A percentile compares a stretch with the other conserved stretches of the same genome.
These are phyloP conservation scores for Ceratobasidium sp. DNA, from an alignment of 1,284 basidiomycete genomes.

Conservation along the genomic window DNA sequence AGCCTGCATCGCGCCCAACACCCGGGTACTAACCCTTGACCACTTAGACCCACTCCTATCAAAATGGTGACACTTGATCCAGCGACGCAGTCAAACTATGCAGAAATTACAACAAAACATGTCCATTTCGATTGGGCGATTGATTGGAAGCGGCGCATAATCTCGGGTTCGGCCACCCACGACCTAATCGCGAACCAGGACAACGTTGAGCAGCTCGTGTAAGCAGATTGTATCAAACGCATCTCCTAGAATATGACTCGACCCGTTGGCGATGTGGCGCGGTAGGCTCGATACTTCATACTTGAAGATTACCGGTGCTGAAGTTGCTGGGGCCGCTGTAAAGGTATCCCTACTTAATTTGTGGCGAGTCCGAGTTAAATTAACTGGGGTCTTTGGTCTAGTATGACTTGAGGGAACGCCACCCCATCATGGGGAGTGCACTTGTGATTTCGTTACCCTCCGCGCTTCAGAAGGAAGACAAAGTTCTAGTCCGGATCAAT, in stretches of 20 bases:
- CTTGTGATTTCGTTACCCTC: conserved; percentile 61
- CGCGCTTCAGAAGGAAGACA: conserved; percentile 54
- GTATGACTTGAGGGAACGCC: conserved; percentile 61
- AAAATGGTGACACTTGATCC: conserved; percentile 57
- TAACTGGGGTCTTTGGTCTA: conserved; percentile 46
- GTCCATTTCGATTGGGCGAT: conserved; percentile 81
- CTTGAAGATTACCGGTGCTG: conserved; percentile 67
- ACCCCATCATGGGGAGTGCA: conserved; percentile 74
- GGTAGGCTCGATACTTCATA: conserved; percentile 80
- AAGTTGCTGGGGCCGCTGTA: conserved; percentile 59
- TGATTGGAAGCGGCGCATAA: conserved; percentile 71
- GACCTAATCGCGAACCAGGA: conserved; percentile 64
- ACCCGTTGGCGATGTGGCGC: conserved; percentile 16
- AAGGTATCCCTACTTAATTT: conserved; percentile 53
- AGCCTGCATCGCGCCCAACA: not conserved
- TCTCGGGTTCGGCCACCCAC: conserved; percentile 78
- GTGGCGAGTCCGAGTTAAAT: conserved; percentile 20
- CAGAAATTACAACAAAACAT: conserved; percentile 68
- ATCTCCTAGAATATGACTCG: conserved; percentile 30
- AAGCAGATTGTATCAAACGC: conserved; percentile 47
- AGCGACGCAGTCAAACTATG: conserved; percentile 81
- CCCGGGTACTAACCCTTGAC: not conserved
- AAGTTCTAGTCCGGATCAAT: conserved; percentile 62
- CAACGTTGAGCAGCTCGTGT: conserved; percentile 70
- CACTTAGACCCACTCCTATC: not conserved